Conservation (phyloP, 306 rosid species). For the Glycine soja region DNA sequence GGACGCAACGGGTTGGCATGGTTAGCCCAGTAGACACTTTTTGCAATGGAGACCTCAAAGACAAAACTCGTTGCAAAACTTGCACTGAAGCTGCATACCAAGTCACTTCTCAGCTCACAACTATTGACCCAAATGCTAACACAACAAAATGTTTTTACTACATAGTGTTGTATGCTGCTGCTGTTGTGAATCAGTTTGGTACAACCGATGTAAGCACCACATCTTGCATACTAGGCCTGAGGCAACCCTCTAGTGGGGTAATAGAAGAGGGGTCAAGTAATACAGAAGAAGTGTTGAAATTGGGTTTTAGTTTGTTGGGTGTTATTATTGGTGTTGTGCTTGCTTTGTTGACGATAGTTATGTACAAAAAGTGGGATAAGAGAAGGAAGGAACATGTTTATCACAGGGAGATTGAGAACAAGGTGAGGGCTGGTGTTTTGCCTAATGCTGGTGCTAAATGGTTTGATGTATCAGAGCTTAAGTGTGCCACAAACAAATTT, state of each 20-base stretch:
- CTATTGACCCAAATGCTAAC: constrained; percentile 48
- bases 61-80: constrained; percentile 51
- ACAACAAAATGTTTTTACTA: constrained; percentile 58
- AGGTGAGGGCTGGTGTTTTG: constrained; percentile 58
- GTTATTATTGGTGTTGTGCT: constrained; percentile 55
- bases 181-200: constrained; percentile 63
- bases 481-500: constrained; percentile 69
- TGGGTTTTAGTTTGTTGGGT: constrained; percentile 62
- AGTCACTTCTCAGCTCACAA: constrained; percentile 47
- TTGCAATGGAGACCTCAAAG: constrained; percentile 62
- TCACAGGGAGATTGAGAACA: constrained; percentile 60
- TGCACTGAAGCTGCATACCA: constrained; percentile 67
- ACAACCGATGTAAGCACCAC: constrained; percentile 65
- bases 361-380: constrained; percentile 56
- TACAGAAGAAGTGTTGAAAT: constrained; percentile 36
- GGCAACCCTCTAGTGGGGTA: background rate
- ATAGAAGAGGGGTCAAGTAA: constrained; percentile 26
- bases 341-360: constrained; percentile 40
- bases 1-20: constrained; percentile 53
- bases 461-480: constrained; percentile 74
- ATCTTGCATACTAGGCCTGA: constrained; percentile 62
- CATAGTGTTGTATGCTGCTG: constrained; percentile 70
- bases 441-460: constrained; percentile 73
- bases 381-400: constrained; percentile 47
- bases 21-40: constrained; percentile 46